Conservation (phyloP, 192 early-diverging fungal species). For the Entophlyctis luteolus region DNA sequence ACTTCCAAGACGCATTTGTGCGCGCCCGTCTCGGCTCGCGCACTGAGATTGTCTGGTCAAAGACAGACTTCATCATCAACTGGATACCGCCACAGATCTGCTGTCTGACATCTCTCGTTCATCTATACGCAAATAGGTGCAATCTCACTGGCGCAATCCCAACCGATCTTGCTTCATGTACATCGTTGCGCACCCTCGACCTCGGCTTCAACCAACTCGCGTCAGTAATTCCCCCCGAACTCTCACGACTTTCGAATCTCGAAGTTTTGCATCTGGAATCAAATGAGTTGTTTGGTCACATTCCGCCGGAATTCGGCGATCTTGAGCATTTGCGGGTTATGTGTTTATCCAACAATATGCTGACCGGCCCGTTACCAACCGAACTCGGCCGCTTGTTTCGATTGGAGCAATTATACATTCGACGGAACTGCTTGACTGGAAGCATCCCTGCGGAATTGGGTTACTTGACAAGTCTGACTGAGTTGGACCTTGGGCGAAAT, state of each 20-base stretch:
- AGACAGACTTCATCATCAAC: conserved; percentile 4
- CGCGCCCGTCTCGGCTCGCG: background rate
- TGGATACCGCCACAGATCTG: background rate
- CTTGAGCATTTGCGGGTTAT: background rate
- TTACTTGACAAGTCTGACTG: background rate
- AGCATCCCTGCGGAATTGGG: conserved; percentile 3
- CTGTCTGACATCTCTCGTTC: background rate
- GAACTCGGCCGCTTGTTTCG: background rate
- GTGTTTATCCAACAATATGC: background rate
- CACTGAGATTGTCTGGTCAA: background rate
- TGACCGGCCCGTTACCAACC: background rate
- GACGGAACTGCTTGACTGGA: background rate
- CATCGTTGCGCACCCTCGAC: background rate
- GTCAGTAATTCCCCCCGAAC: background rate
- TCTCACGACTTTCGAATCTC: background rate
- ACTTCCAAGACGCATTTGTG: background rate
- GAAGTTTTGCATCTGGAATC: background rate
- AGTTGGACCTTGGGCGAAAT: too few relatives aligned
- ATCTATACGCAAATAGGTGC: background rate
- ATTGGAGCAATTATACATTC: background rate
- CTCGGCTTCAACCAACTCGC: background rate
- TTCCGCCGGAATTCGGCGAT: background rate
- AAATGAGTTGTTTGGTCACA: background rate
- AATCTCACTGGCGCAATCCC: background rate
- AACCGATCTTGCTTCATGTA: background rate